Conservation (phyloP, 257 asterid species). For the Craterostigma plantagineum region DNA sequence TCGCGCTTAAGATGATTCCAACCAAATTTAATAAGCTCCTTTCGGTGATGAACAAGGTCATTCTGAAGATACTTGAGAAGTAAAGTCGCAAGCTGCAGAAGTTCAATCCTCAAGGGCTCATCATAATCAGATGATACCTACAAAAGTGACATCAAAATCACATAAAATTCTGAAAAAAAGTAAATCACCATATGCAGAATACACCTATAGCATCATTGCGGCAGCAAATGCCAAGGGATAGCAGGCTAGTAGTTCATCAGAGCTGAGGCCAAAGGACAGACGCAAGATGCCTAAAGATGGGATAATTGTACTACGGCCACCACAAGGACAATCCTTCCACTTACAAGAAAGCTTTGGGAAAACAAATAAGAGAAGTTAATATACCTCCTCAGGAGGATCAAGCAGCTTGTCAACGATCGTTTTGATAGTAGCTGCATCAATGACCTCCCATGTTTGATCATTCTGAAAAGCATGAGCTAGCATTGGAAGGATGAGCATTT, state of each 20-base stretch:
- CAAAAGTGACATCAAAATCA: conserved; percentile 7
- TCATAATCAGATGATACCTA: conserved; percentile 90
- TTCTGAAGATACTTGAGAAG: conserved; percentile 96
- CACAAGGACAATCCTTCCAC: conserved; percentile 4
- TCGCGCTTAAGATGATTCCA: conserved; percentile 99
- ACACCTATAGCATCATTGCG: too few species aligned
- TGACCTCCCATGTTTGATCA: conserved; percentile 97
- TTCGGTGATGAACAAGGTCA: conserved; percentile 92
- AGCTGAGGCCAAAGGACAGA: too few species aligned
- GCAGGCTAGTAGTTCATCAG: too few species aligned
- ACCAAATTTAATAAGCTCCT: conserved; percentile 94
- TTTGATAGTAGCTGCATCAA: conserved; percentile 77
- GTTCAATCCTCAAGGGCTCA: conserved; percentile 98
- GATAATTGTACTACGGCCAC: neutral
- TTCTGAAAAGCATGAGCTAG: conserved; percentile 93
- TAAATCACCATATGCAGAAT: neutral
- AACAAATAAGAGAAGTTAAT: neutral
- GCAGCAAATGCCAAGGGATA: too few species aligned
- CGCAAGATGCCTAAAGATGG: too few species aligned
- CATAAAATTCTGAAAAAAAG: conserved; percentile 5
- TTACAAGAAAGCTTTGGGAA: neutral
- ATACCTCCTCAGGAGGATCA: conserved; percentile 99
- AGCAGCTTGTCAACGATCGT: conserved; percentile 91
- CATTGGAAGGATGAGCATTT: conserved; percentile 98
- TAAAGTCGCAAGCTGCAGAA: conserved; percentile 94